A percentile compares a stretch with the other conserved stretches of the same genome.
phyloP scores from a whole-genome alignment of 495 filamentous ascomycete genomes.

The Pyrenopolyporus hunteri region DNA sequence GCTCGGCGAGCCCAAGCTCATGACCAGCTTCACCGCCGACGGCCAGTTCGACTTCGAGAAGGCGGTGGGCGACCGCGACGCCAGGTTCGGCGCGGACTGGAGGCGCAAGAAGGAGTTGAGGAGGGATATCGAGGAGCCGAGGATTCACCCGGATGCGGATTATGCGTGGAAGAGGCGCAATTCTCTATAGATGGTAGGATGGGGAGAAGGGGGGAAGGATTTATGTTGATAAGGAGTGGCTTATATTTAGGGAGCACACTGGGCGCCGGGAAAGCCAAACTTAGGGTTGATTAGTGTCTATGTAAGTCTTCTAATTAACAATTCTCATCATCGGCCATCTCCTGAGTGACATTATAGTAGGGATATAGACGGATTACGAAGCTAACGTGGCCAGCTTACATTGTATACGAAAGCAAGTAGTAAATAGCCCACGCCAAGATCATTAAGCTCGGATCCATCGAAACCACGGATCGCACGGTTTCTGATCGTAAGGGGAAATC shows the following conservation, averaged over 20 bases:
- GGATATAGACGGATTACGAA: neutral
- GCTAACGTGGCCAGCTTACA: neutral
- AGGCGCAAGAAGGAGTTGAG: slow-evolving; percentile 68
- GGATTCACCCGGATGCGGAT: slow-evolving; percentile 63
- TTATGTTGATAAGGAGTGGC: neutral
- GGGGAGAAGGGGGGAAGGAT: neutral
- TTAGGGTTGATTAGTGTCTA: slow-evolving; percentile 7
- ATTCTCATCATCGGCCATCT: neutral
- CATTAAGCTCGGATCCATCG: neutral
- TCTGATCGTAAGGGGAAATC: neutral
- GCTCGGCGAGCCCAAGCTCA: slow-evolving; percentile 74
- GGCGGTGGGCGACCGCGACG: slow-evolving; percentile 67
- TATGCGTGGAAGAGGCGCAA: slow-evolving; percentile 36
- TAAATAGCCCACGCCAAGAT: neutral
- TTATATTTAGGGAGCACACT: too few relatives aligned
- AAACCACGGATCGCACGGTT: neutral
- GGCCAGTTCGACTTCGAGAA: slow-evolving; percentile 65
- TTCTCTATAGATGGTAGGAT: slow-evolving; percentile 24
- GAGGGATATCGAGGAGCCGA: slow-evolving; percentile 61
- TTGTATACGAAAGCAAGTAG: neutral
- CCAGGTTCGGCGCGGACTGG: slow-evolving; percentile 66
- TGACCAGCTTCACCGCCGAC: slow-evolving; percentile 72
- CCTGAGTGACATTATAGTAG: neutral
- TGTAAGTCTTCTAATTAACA: slow-evolving; percentile 25
- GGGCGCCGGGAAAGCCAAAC: slow-evolving; percentile 4